Conservation (phyloP, 2,329 filamentous ascomycete genomes). For the Fusarium abutilonis region DNA sequence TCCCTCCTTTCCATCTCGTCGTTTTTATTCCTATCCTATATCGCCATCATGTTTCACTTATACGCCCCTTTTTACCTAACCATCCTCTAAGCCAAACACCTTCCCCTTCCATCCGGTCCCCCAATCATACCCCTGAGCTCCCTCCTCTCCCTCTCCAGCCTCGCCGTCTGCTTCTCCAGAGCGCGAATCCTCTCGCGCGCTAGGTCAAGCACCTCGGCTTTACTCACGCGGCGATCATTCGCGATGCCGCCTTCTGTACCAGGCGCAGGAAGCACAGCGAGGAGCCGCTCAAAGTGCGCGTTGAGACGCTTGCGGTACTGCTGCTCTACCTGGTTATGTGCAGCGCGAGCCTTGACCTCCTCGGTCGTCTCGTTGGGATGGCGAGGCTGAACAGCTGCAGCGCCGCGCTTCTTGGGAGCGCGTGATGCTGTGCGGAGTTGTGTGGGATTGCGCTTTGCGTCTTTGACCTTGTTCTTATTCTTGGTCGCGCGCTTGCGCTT, state of each 20-base stretch:
- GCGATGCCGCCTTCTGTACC: slow-evolving; percentile 45
- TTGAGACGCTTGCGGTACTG: slow-evolving; percentile 61
- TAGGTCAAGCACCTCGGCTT: slow-evolving; percentile 58
- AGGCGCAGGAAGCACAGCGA: slow-evolving; percentile 52
- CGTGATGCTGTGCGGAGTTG: slow-evolving; percentile 44
- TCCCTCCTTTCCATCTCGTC: not conserved
- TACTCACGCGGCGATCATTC: slow-evolving; percentile 52
- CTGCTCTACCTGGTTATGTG: slow-evolving; percentile 60
- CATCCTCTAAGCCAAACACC: slow-evolving; percentile 17
- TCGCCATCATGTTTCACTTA: slow-evolving; percentile 22
- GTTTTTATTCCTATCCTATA: slow-evolving; percentile 21
- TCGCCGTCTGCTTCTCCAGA: slow-evolving; percentile 52
- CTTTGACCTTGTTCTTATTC: slow-evolving; percentile 8
- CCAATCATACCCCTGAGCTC: slow-evolving; percentile 42
- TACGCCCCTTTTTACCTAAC: slow-evolving; percentile 20
- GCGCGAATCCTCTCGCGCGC: slow-evolving; percentile 54
- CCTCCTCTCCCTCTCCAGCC: slow-evolving; percentile 51
- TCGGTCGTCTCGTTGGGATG: slow-evolving; percentile 40
- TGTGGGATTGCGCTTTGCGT: slow-evolving; percentile 31
- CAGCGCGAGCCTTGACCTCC: slow-evolving; percentile 45
- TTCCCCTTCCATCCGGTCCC: slow-evolving; percentile 20
- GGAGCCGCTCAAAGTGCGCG: slow-evolving; percentile 56
- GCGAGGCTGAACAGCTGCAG: slow-evolving; percentile 29
- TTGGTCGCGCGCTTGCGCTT: slow-evolving; percentile 35
- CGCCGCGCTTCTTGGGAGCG: slow-evolving; percentile 40